Base-by-base conservation (phyloP, 306 rosid species). In the Vachellia pachyceras region DNA sequence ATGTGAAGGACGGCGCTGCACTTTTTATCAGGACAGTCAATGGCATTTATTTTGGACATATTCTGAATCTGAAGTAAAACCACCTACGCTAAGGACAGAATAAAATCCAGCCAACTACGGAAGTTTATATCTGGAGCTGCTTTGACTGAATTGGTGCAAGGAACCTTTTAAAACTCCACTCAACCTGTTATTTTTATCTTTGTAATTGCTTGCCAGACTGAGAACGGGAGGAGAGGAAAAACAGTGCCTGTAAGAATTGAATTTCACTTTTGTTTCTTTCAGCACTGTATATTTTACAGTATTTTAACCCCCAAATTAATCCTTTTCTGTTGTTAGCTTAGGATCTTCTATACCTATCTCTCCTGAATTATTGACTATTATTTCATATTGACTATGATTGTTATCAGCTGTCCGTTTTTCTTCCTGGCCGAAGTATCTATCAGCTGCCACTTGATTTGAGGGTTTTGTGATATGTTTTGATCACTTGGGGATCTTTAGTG, bases 31-130 rank as follows among this genome's bases (percentile, higher is more conserved):
- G 46, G 80, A 68, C 46, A 52, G 42, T 57, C 44, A 6, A 35
- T 86, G 78, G 89, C 73, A 14, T 25, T 69, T 58, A 37, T 76
- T 47, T 65, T 58, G 66, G 11, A 44, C 49, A 57, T 79, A 54
- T 54, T 54, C 60, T 54, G 60, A 6, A 54, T n/a, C 22, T 58
- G 78, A 79, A 50, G 44, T 73, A 25, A 79, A 75, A 23, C 41
- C 42, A 17, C 72, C 57, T 69, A 20, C 33, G 55, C 84, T 17
- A 23, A 23, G 35, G 35, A 61, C 10, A 18, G 57, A 15, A 40
- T 9, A 10, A 35, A 8, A 64, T 75, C 77, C 42, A 55, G 65
- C 84, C 78, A 46, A 55, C 22, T 69, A 68, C 58, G 42, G 49
- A 77, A 20, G 49, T 40, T 49, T 47, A 39, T 70, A 37, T 80